Conservation (phyloP, 305 asterid species). For the Withania somnifera region DNA sequence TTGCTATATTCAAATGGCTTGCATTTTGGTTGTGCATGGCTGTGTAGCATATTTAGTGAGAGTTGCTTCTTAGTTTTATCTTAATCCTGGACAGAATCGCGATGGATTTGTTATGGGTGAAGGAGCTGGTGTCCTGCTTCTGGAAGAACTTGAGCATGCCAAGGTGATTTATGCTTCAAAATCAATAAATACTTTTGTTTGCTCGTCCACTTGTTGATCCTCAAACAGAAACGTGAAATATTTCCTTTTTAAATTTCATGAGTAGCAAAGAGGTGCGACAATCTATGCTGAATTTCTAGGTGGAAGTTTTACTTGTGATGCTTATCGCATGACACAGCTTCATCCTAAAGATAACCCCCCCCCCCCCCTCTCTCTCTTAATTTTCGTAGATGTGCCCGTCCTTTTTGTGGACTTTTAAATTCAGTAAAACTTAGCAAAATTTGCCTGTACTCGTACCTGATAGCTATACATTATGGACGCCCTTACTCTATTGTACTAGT, state of each 20-base stretch:
- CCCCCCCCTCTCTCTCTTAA: background rate
- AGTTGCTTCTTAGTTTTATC: constrained; percentile 5
- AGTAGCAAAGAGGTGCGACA: constrained; percentile 78
- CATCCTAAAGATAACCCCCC: constrained; percentile 65
- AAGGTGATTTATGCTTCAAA: constrained; percentile 39
- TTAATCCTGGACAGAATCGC: constrained; percentile 48
- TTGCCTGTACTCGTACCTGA: background rate
- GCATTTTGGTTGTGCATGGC: background rate
- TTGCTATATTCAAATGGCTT: background rate
- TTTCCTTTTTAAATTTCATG: constrained; percentile 7
- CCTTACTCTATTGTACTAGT: background rate
- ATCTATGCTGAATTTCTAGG: constrained; percentile 93
- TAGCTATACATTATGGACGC: background rate
- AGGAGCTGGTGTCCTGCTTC: constrained; percentile 88
- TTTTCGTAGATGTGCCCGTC: background rate
- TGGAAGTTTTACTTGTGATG: constrained; percentile 94
- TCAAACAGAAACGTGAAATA: background rate
- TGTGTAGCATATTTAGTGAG: background rate
- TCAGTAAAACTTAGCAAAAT: background rate
- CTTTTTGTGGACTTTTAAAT: background rate
- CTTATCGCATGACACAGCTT: constrained; percentile 94
- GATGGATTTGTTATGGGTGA: constrained; percentile 99
- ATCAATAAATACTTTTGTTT: constrained; percentile 58
- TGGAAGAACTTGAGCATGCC: constrained; percentile 97
- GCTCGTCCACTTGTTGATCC: background rate